These are phyloP conservation scores for Crithidia sp. DNA, from an alignment of 208 protist species.

Conservation along the genomic window DNA sequence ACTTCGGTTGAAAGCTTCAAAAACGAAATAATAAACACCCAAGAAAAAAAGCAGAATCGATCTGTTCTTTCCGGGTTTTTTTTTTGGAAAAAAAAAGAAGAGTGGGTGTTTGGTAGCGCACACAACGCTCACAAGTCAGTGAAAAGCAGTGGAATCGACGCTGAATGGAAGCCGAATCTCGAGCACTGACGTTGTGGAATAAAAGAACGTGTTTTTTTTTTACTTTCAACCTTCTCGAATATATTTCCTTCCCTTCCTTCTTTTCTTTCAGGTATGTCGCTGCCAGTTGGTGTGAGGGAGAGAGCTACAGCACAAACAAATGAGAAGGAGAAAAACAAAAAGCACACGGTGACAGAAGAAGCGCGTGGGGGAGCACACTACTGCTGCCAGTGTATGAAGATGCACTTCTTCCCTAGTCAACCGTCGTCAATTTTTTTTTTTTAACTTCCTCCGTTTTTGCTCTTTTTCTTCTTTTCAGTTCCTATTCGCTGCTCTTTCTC, in stretches of 20 bases:
- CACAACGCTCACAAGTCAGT: too few relatives aligned
- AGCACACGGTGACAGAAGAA: background rate
- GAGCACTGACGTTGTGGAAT: too few relatives aligned
- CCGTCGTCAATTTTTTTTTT: background rate
- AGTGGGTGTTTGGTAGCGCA: too few relatives aligned
- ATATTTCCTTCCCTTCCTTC: background rate
- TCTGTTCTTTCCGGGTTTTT: too few relatives aligned
- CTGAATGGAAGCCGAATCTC: too few relatives aligned
- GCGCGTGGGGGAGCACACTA: background rate
- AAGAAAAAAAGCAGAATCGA: too few relatives aligned
- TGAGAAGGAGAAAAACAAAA: constrained; percentile 1
- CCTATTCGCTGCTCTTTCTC: background rate
- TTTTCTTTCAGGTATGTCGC: background rate
- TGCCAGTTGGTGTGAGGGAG: background rate
- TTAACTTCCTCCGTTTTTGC: background rate
- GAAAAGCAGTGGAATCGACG: too few relatives aligned
- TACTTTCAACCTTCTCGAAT: background rate
- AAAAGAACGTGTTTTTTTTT: too few relatives aligned
- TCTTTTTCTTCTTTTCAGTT: background rate
- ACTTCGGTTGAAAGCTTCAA: background rate
- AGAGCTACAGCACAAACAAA: too few relatives aligned
- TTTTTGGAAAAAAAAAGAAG: constrained; percentile 38
- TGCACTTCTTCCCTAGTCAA: too few relatives aligned
- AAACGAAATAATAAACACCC: constrained; percentile 12
- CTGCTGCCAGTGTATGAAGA: background rate